Evolutionary conservation across 2,329 filamentous ascomycete genomes (phyloP).

Genomic region (Huntiella decipiens): DNA sequence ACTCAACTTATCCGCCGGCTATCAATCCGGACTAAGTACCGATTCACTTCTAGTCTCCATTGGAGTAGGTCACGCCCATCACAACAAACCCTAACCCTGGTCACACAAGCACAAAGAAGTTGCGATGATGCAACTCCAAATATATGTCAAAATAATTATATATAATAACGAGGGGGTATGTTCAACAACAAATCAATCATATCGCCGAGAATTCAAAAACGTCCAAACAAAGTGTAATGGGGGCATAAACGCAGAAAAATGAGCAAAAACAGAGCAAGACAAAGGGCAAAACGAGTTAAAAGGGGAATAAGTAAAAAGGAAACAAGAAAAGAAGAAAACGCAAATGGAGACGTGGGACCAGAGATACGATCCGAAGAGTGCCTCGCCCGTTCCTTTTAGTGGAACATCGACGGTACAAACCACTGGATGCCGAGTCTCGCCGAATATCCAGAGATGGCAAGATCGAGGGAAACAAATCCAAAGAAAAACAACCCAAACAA

Average conservation of each 20-base stretch:
- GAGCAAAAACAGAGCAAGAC: constrained; percentile 9
- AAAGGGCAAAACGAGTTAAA: constrained; percentile 11
- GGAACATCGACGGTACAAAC: too few relatives aligned
- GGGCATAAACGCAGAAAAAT: constrained; percentile 4
- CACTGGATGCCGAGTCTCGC: too few relatives aligned
- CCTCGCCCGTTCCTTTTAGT: not conserved
- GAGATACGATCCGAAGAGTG: not conserved
- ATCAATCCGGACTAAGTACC: too few relatives aligned
- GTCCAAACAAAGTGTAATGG: not conserved
- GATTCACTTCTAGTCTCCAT: too few relatives aligned
- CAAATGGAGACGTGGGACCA: not conserved
- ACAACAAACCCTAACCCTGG: too few relatives aligned
- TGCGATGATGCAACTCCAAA: too few relatives aligned
- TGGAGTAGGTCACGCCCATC: too few relatives aligned
- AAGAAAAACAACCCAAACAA: constrained; percentile 1
- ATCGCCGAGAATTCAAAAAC: not conserved
- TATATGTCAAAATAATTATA: too few relatives aligned
- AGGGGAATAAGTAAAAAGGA: constrained; percentile 5
- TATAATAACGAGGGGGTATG: constrained; percentile 1
- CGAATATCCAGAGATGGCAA: not conserved
- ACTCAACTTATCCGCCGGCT: too few relatives aligned
- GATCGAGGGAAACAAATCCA: constrained; percentile 2
- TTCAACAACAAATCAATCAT: constrained; percentile 1
- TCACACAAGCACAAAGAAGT: too few relatives aligned
- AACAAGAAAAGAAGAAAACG: constrained; percentile 3